phyloP scores from a whole-genome alignment of 2,329 filamentous ascomycete genomes.

The Fusarium sp. region DNA sequence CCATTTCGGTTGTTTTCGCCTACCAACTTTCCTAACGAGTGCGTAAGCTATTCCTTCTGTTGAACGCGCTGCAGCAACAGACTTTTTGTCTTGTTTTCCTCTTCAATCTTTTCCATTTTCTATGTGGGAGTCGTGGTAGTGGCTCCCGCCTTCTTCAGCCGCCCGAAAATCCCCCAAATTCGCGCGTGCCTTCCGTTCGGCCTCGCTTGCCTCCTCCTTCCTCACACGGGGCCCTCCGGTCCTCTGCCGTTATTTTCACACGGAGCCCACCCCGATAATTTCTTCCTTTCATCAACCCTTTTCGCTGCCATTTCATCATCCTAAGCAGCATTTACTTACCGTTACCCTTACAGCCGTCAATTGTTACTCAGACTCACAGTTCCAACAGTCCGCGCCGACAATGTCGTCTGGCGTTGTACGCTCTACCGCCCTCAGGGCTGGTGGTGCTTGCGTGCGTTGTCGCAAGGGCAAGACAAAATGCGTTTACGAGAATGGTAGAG shows the following conservation, averaged over 20 bases:
- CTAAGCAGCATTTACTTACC: conserved; percentile 2
- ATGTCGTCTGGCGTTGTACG: conserved; percentile 62
- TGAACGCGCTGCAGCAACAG: not conserved
- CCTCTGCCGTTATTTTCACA: conserved; percentile 34
- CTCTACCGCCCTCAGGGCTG: conserved; percentile 68
- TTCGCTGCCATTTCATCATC: conserved; percentile 11
- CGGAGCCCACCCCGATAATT: conserved; percentile 30
- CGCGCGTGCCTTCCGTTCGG: conserved; percentile 37
- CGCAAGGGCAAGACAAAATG: conserved; percentile 72
- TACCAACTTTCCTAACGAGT: conserved; percentile 1
- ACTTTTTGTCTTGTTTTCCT: not conserved
- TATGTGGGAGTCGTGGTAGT: conserved; percentile 6
- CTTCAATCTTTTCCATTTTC: not conserved
- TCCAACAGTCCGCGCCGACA: not conserved
- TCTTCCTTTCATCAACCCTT: conserved; percentile 24
- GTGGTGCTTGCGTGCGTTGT: conserved; percentile 69
- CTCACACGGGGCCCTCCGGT: conserved; percentile 34
- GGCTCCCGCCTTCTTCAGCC: conserved; percentile 17
- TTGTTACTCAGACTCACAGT: not conserved
- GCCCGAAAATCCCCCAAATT: conserved; percentile 28
- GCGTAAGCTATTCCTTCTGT: conserved; percentile 10
- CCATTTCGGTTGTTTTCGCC: conserved; percentile 27
- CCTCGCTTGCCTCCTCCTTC: conserved; percentile 27
- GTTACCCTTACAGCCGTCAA: not conserved
- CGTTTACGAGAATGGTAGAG: conserved; percentile 69